Conservation (phyloP, 306 rosid species). For the Citrullus amarus region DNA sequence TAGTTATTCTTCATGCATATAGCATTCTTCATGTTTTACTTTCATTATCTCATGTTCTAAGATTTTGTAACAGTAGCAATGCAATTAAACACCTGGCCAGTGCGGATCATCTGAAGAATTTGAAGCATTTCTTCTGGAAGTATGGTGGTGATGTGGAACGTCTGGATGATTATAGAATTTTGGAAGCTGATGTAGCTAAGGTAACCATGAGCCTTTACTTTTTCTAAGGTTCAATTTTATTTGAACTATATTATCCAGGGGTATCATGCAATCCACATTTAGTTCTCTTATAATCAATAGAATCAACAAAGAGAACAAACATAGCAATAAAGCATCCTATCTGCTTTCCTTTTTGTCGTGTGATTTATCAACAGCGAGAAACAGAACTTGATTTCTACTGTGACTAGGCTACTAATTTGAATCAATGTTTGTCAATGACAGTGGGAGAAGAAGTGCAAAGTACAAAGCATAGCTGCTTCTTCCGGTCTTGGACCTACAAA, state of each 20-base stretch:
- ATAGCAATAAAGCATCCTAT: not conserved
- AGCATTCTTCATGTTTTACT: not conserved
- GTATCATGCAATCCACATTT: not conserved
- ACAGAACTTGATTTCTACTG: not conserved
- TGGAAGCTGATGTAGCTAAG: slow-evolving; percentile 49
- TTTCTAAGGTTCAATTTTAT: not conserved
- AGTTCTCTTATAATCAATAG: not conserved
- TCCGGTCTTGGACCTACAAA: slow-evolving; percentile 38
- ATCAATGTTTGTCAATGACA: slow-evolving; percentile 25
- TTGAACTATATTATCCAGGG: not conserved
- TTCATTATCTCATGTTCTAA: not conserved
- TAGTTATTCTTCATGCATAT: not conserved
- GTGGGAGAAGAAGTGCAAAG: slow-evolving; percentile 76
- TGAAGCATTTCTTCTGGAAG: slow-evolving; percentile 86
- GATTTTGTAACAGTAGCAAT: slow-evolving; percentile 35
- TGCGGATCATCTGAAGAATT: slow-evolving; percentile 50
- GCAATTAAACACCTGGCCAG: slow-evolving; percentile 70
- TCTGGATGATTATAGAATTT: slow-evolving; percentile 40
- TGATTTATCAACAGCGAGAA: not conserved
- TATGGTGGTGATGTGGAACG: slow-evolving; percentile 43
- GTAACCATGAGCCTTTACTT: slow-evolving; percentile 15
- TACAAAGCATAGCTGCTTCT: slow-evolving; percentile 23
- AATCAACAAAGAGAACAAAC: not conserved
- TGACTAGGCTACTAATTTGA: not conserved
- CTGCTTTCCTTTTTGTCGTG: not conserved